These are phyloP conservation scores for Camptophora hylomeconis DNA, from an alignment of 2,329 filamentous ascomycete genomes.

Conservation along the genomic window DNA sequence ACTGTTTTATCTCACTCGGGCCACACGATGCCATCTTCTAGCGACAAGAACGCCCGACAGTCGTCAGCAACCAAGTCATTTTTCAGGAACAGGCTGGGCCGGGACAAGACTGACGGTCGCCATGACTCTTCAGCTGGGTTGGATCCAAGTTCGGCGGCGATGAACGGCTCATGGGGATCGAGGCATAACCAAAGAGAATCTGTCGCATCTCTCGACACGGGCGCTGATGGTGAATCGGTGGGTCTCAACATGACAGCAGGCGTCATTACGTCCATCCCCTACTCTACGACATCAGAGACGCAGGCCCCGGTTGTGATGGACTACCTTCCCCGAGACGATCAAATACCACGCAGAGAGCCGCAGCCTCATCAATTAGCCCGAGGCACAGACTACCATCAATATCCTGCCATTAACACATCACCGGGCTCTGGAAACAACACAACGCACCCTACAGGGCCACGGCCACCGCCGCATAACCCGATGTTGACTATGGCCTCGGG, in stretches of 20 bases:
- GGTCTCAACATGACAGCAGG: conserved; percentile 65
- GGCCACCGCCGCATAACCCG: conserved; percentile 43
- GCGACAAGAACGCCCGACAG: conserved; percentile 67
- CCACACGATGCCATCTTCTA: conserved; percentile 43
- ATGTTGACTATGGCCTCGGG: conserved; percentile 57
- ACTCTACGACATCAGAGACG: conserved; percentile 57
- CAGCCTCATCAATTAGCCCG: conserved; percentile 76
- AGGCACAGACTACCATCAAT: conserved; percentile 75
- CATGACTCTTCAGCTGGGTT: conserved; percentile 31
- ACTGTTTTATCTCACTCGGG: no score
- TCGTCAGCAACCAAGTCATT: conserved; percentile 71
- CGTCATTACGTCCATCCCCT: conserved; percentile 77
- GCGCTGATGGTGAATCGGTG: conserved; percentile 44
- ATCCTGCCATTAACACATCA: conserved; percentile 57
- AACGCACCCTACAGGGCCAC: conserved; percentile 47
- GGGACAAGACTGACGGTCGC: conserved; percentile 61
- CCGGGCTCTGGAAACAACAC: conserved; percentile 35
- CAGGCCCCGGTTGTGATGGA: conserved; percentile 61
- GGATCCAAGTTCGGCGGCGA: conserved; percentile 30
- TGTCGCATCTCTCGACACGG: conserved; percentile 56
- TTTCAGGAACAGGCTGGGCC: conserved; percentile 67
- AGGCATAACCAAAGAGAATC: conserved; percentile 62
- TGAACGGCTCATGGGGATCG: conserved; percentile 55
- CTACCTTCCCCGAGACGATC: conserved; percentile 55
- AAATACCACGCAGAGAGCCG: conserved; percentile 53